Conservation (phyloP, 2,329 filamentous ascomycete species). For the Venturia carpophila region DNA sequence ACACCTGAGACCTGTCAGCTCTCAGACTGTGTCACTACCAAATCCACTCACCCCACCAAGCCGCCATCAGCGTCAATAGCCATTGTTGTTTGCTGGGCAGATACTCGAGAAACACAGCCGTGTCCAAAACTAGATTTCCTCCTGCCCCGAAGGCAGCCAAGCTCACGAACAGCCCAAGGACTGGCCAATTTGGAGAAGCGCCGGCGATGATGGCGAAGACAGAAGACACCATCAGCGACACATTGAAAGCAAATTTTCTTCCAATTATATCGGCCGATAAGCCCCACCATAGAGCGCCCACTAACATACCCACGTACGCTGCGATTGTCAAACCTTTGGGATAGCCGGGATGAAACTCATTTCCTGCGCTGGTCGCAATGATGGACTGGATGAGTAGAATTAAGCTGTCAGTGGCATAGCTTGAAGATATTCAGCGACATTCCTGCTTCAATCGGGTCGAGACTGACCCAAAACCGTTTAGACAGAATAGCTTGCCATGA, state of each 20-base stretch:
- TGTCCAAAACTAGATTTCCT: slow-evolving; percentile 54
- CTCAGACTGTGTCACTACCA: background rate
- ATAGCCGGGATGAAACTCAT: slow-evolving; percentile 52
- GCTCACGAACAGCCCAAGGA: slow-evolving; percentile 55
- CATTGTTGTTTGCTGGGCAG: slow-evolving; percentile 53
- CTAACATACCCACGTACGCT: slow-evolving; percentile 50
- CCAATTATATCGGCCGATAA: slow-evolving; percentile 54
- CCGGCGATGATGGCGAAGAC: slow-evolving; percentile 58
- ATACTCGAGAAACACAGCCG: slow-evolving; percentile 52
- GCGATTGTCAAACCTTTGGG: slow-evolving; percentile 53
- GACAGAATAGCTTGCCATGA: slow-evolving; percentile 51
- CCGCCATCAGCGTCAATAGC: slow-evolving; percentile 55
- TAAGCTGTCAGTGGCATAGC: slow-evolving; percentile 51
- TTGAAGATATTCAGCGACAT: slow-evolving; percentile 22
- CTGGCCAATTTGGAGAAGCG: slow-evolving; percentile 57
- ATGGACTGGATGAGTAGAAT: slow-evolving; percentile 56
- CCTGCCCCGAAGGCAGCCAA: slow-evolving; percentile 58
- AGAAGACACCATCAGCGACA: slow-evolving; percentile 55
- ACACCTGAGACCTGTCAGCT: slow-evolving; percentile 28
- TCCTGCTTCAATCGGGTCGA: background rate
- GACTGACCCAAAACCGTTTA: slow-evolving; percentile 53
- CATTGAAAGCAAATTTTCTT: slow-evolving; percentile 60
- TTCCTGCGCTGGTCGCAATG: slow-evolving; percentile 50
- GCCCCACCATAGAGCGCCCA: slow-evolving; percentile 61
- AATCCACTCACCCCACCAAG: slow-evolving; percentile 41